Evolutionary conservation across 169 alveolate species (phyloP), one percentile per base, ranked within the genome.

Genomic region (Plasmodium ovale): DNA sequence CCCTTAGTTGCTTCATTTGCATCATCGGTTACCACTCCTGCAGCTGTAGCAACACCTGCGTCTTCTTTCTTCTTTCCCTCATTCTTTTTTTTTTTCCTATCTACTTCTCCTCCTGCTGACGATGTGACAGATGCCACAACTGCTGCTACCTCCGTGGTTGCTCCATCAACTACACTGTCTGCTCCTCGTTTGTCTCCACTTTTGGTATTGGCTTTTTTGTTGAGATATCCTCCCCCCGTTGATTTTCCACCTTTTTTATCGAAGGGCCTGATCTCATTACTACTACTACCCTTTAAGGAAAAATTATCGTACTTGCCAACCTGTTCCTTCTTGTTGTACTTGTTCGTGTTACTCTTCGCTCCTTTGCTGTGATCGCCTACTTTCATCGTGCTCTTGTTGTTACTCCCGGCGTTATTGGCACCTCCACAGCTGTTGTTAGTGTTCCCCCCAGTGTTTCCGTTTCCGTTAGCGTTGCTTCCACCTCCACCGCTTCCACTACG

Each of bases 131-230:
- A 59, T 59, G 12, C 65, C 25, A n/a, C 65, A 54, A n/a, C 9
- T 39, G 9, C 51, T 39, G n/a, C 51, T 39, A 9, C 51, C 9
- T 9, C 51, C n/a, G n/a, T 21, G 6, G 19, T 14, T 10, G 6
- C 70, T 27, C 16, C 44, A 2, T 25, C 70, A n/a, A 9, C 42
- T 59, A 23, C 70, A 12, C 70, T 21, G 2, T 27, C 19, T 14
- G 19, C 35, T 7, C 7, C 65, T 12, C 60, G 60, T 49, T 77
- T 77, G 7, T 62, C 77, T 47, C 19, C 77, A 51, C 12, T 31
- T 77, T 64, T 77, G 19, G 37, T 64, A 60, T 64, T 42, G 12
- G 9, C 49, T 62, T 77, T 77, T 31, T 51, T 77, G 39, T 64
- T 62, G 19, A 39, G 64, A 77, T 62, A 77, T 5, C 4, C 23